Evolutionary conservation across 495 filamentous ascomycete species (phyloP).

Genomic region (Tuber umbilicatum): DNA sequence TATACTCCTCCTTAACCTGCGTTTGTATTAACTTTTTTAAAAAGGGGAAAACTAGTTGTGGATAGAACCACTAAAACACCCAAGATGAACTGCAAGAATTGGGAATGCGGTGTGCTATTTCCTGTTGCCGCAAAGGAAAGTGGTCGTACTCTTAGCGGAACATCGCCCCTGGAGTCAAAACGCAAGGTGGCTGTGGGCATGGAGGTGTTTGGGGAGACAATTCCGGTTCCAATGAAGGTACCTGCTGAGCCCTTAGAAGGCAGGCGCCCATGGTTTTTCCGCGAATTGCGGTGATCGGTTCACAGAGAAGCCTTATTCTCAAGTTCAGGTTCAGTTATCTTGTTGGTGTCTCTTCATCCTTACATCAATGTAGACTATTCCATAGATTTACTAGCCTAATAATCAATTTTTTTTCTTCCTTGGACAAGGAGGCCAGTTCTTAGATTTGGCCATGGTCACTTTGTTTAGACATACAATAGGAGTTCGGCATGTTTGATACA

Average conservation of each 20-base stretch:
- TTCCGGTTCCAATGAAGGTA: conserved; percentile 68
- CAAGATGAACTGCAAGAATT: conserved; percentile 82
- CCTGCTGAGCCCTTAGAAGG: conserved; percentile 51
- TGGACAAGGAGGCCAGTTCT: neutral
- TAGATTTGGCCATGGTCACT: neutral
- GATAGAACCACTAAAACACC: conserved; percentile 57
- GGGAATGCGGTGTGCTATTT: conserved; percentile 89
- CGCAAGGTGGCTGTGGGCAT: conserved; percentile 34
- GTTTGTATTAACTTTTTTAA: conserved; percentile 5
- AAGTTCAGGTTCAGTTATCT: neutral
- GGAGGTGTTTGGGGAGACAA: conserved; percentile 51
- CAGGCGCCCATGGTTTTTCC: conserved; percentile 55
- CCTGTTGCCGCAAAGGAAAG: conserved; percentile 42
- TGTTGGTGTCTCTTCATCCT: neutral
- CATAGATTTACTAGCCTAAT: neutral
- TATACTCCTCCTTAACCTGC: neutral
- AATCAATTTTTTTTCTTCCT: neutral
- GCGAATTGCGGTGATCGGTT: neutral
- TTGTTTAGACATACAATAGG: too few relatives aligned
- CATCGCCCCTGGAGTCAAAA: neutral
- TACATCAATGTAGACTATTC: neutral
- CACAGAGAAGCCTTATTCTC: neutral
- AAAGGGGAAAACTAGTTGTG: conserved; percentile 58
- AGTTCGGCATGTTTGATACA: too few relatives aligned
- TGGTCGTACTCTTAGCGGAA: conserved; percentile 9